A percentile compares a stretch with the other conserved stretches of the same genome.
Conservation (phyloP, 768 basidiomycete genomes). For the Lentinula guzmanii region DNA sequence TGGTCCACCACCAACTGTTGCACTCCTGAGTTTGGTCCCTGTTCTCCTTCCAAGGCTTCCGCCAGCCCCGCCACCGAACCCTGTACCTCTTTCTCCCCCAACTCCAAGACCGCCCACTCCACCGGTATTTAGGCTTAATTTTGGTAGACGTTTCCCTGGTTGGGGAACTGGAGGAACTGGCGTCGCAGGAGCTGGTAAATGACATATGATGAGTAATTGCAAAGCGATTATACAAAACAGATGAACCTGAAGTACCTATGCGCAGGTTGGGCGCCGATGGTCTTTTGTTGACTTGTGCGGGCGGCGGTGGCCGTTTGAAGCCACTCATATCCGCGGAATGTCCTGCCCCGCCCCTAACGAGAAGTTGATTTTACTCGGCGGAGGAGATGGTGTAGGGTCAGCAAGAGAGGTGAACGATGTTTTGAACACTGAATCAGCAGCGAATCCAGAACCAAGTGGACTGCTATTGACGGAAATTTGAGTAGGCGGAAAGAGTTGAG, state of each 20-base stretch:
- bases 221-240: background rate
- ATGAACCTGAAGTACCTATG: background rate
- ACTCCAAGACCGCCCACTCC: slow-evolving; percentile 5
- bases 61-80: background rate
- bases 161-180: background rate
- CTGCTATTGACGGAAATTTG: slow-evolving; percentile 35
- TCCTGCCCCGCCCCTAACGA: background rate
- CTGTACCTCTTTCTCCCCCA: slow-evolving; percentile 1
- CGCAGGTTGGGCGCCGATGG: slow-evolving; percentile 1
- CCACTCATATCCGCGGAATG: background rate
- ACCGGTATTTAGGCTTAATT: slow-evolving; percentile 9
- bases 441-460: background rate
- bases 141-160: background rate
- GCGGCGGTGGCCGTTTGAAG: slow-evolving; percentile 8
- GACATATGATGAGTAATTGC: background rate
- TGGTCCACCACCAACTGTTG: background rate
- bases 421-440: background rate
- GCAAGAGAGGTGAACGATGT: background rate
- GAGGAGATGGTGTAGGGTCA: slow-evolving; percentile 1
- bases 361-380: background rate
- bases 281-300: slow-evolving; percentile 6
- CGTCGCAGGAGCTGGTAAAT: background rate
- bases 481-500: slow-evolving; percentile 57
- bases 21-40: background rate
- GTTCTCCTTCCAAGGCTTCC: background rate